Evolutionary conservation across 2,329 filamentous ascomycete genomes (phyloP).

Genomic region (Chrysosporium keratinophilum): DNA sequence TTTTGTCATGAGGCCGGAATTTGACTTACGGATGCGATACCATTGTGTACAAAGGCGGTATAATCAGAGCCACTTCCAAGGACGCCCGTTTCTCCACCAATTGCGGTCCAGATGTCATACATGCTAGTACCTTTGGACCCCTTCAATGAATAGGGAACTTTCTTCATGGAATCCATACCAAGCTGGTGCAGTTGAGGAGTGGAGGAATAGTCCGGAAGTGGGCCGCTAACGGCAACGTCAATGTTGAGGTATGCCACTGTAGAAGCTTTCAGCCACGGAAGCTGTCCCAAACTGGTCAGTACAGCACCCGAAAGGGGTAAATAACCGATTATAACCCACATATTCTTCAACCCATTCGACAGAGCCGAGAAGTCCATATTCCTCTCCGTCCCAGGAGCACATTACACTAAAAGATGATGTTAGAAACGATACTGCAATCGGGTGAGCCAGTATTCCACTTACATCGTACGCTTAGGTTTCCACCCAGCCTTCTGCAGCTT

Average conservation of each 20-base stretch:
- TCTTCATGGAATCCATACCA: conserved; percentile 30
- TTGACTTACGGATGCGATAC: conserved; percentile 25
- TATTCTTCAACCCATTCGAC: conserved; percentile 44
- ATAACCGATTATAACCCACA: conserved; percentile 14
- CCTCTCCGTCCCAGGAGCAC: conserved; percentile 29
- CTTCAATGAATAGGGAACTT: conserved; percentile 33
- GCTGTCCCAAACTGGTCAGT: conserved; percentile 13
- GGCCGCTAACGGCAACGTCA: conserved; percentile 41
- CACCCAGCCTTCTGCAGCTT: conserved; percentile 40
- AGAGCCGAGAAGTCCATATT: conserved; percentile 32
- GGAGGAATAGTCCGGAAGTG: conserved; percentile 30
- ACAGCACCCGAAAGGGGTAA: background rate
- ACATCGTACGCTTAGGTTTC: conserved; percentile 44
- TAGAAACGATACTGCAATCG: background rate
- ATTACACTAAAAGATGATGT: conserved; percentile 19
- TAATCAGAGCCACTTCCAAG: conserved; percentile 41
- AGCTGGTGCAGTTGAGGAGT: conserved; percentile 35
- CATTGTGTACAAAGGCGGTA: conserved; percentile 39
- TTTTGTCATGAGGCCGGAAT: too few relatives aligned
- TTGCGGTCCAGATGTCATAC: conserved; percentile 37
- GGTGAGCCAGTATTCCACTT: background rate
- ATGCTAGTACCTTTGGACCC: conserved; percentile 32
- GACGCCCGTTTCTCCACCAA: conserved; percentile 31
- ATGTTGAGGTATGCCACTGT: conserved; percentile 44
- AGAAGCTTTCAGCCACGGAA: conserved; percentile 38